Percentiles rank a stretch among this genome's conserved stretches.
Evolutionary conservation across 2,329 filamentous ascomycete genomes (phyloP).

Genomic region (Botryosphaeria agaves): DNA sequence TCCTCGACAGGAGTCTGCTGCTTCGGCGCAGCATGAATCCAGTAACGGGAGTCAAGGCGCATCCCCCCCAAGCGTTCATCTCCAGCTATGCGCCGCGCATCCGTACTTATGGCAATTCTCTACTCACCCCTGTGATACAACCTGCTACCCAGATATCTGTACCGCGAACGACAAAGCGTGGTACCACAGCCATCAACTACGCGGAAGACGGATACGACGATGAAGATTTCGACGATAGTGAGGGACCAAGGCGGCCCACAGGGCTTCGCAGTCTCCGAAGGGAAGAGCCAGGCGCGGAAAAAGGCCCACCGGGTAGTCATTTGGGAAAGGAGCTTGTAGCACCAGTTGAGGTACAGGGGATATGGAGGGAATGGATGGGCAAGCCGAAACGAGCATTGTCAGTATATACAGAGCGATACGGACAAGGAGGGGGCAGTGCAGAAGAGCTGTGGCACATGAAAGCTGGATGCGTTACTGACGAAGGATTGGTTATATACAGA

Average conservation of each 20-base stretch:
- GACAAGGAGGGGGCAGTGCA: background rate
- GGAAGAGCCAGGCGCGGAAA: constrained; percentile 44
- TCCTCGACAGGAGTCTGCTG: no score
- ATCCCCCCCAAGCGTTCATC: constrained; percentile 69
- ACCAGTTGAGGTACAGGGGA: constrained; percentile 73
- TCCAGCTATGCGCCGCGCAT: constrained; percentile 84
- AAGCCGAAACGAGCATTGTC: constrained; percentile 37
- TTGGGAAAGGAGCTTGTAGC: constrained; percentile 64
- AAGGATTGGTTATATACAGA: constrained; percentile 15
- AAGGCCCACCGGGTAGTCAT: constrained; percentile 49
- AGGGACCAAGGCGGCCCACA: constrained; percentile 52
- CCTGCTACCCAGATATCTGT: constrained; percentile 48
- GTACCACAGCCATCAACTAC: constrained; percentile 93
- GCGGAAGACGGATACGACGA: constrained; percentile 90
- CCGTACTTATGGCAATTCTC: constrained; percentile 78
- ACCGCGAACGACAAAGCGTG: constrained; percentile 84
- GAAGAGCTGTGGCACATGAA: background rate
- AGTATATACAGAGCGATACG: constrained; percentile 11
- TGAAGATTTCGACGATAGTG: constrained; percentile 57
- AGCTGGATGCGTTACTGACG: no score
- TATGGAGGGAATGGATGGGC: constrained; percentile 93
- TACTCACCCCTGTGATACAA: constrained; percentile 70
- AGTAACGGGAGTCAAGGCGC: constrained; percentile 12
- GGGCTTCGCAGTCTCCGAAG: constrained; percentile 71
- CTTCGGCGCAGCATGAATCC: constrained; percentile 16